These are phyloP conservation scores for Fusarium subglutinans DNA, from an alignment of 2,329 filamentous ascomycete species.

Conservation along the genomic window DNA sequence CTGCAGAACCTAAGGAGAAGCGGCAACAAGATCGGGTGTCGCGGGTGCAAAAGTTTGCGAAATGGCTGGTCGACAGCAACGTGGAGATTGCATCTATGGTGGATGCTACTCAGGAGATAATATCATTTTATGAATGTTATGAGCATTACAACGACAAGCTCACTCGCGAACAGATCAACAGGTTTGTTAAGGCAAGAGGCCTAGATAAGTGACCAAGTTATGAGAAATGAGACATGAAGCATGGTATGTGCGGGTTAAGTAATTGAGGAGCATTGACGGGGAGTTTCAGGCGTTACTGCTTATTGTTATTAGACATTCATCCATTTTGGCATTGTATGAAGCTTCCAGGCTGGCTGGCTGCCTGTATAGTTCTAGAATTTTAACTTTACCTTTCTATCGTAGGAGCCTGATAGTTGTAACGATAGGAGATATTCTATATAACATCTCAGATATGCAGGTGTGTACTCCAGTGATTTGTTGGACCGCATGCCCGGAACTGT, in stretches of 20 bases:
- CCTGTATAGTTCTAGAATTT: neutral
- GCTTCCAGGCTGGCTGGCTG: neutral
- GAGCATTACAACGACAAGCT: conserved; percentile 70
- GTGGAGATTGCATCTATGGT: conserved; percentile 87
- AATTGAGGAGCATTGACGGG: conserved; percentile 3
- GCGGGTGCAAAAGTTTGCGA: conserved; percentile 72
- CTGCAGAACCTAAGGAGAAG: conserved; percentile 55
- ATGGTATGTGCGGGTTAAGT: conserved; percentile 1
- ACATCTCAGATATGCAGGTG: neutral
- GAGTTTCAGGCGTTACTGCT: conserved; percentile 23
- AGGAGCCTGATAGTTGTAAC: neutral
- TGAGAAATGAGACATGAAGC: conserved; percentile 40
- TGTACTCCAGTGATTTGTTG: neutral
- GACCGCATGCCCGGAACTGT: conserved; percentile 1
- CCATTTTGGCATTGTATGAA: neutral
- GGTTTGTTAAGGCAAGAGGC: conserved; percentile 67
- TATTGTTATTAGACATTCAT: neutral
- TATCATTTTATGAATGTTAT: conserved; percentile 82
- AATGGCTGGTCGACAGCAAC: conserved; percentile 86
- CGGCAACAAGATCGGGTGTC: conserved; percentile 66
- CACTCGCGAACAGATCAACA: conserved; percentile 65
- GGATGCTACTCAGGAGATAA: conserved; percentile 89
- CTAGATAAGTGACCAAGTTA: conserved; percentile 58
- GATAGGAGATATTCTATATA: neutral
- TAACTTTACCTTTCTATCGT: neutral